phyloP scores from a whole-genome alignment of 306 rosid species.

The Vicia villosa region DNA sequence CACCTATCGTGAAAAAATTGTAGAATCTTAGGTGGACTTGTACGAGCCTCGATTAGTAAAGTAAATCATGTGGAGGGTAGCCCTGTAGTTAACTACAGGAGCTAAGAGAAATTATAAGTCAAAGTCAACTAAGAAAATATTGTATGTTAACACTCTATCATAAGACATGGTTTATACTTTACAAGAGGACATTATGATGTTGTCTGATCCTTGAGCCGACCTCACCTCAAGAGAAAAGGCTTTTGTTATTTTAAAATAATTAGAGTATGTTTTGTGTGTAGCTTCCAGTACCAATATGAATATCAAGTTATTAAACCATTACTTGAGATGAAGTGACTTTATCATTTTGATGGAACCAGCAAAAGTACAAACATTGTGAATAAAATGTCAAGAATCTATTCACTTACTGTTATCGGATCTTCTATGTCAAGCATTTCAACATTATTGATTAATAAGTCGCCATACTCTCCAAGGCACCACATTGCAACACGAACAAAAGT shows the following conservation, averaged over 20 bases:
- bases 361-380: slow-evolving; percentile 25
- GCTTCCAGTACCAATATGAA: slow-evolving; percentile 22
- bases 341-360: slow-evolving; percentile 35
- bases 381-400: slow-evolving; percentile 28
- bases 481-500: slow-evolving; percentile 92
- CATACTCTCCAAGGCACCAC: slow-evolving; percentile 99
- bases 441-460: slow-evolving; percentile 83
- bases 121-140: slow-evolving; percentile 2
- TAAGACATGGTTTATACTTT: not conserved
- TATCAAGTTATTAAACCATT: slow-evolving; percentile 25
- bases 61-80: slow-evolving; percentile 4
- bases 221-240: not conserved
- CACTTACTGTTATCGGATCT: slow-evolving; percentile 88
- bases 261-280: not conserved
- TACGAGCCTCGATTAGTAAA: not conserved
- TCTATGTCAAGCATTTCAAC: slow-evolving; percentile 86
- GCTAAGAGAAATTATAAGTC: not conserved
- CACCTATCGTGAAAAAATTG: not conserved
- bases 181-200: not conserved
- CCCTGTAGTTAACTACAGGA: not conserved
- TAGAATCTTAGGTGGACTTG: not conserved
- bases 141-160: not conserved
- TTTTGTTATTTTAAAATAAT: not conserved
- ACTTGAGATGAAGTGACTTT: slow-evolving; percentile 25
- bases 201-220: not conserved